Percentiles rank a stretch among this genome's conserved stretches.
Conservation (phyloP, 371 early-diverging fungal species). For the Circinella umbellata region DNA sequence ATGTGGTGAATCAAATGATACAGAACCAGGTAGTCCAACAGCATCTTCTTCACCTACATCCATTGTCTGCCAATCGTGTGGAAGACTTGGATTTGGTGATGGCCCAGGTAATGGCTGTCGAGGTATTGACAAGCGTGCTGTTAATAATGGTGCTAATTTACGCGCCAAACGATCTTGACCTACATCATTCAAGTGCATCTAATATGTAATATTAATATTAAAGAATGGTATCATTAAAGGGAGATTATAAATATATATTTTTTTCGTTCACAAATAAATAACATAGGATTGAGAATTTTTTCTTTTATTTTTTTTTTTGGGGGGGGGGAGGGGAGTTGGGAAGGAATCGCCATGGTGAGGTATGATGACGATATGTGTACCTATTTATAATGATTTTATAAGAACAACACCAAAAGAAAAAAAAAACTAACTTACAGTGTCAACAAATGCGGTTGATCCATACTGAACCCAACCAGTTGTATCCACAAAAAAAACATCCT, state of each 20-base stretch:
- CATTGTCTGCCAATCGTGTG: slow-evolving; percentile 52
- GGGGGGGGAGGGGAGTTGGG: too few species aligned
- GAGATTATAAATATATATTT: neutral
- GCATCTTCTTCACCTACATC: slow-evolving; percentile 43
- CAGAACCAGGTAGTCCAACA: slow-evolving; percentile 48
- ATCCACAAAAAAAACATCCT: slow-evolving; percentile 43
- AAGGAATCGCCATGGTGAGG: too few species aligned
- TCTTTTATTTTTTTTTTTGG: too few species aligned
- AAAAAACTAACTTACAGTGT: slow-evolving; percentile 28
- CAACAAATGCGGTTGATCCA: slow-evolving; percentile 32
- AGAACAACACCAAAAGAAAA: neutral
- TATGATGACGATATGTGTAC: neutral
- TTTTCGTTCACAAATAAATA: neutral
- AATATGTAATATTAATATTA: neutral
- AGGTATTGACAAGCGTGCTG: slow-evolving; percentile 37
- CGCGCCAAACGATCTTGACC: slow-evolving; percentile 42
- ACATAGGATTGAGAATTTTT: too few species aligned
- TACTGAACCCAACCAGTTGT: slow-evolving; percentile 48
- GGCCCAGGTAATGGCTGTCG: slow-evolving; percentile 44
- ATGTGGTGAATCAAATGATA: slow-evolving; percentile 43
- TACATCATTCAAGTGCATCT: slow-evolving; percentile 41
- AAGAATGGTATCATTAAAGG: neutral
- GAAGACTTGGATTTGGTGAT: slow-evolving; percentile 46
- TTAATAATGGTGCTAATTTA: slow-evolving; percentile 35
- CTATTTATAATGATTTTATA: neutral